A percentile compares a stretch with the other conserved stretches of the same genome.
phyloP scores from a whole-genome alignment of 768 basidiomycete genomes.

The Boletus tylopilopsis region DNA sequence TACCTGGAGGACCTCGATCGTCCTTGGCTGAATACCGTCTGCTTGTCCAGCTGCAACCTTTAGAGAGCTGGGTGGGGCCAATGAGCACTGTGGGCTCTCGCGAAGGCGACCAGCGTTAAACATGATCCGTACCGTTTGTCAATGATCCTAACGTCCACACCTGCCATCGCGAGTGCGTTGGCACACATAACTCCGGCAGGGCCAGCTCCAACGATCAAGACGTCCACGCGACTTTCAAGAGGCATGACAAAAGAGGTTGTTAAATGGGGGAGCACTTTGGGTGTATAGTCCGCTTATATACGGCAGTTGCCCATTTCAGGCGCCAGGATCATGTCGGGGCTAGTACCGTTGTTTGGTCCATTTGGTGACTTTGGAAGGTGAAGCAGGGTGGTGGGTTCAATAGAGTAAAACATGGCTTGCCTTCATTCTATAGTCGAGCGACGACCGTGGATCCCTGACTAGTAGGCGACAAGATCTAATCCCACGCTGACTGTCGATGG shows the following conservation, averaged over 20 bases:
- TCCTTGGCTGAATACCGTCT: conserved; percentile 54
- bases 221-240: conserved; percentile 37
- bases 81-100: background rate
- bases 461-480: no score
- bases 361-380: no score
- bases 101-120: background rate
- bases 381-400: no score
- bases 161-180: conserved; percentile 46
- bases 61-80: conserved; percentile 32
- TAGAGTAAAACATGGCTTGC: no score
- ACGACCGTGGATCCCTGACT: no score
- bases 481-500: no score
- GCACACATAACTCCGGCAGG: conserved; percentile 66
- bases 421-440: no score
- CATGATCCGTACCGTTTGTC: conserved; percentile 38
- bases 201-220: conserved; percentile 48
- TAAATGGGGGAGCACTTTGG: background rate
- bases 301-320: no score
- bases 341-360: no score
- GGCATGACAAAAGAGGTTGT: conserved; percentile 12
- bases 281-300: no score
- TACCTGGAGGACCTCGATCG: conserved; percentile 53
- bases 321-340: no score
- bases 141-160: conserved; percentile 43
- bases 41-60: conserved; percentile 48